Base-by-base conservation (phyloP, 305 asterid genomes). In the Lippia alba region DNA sequence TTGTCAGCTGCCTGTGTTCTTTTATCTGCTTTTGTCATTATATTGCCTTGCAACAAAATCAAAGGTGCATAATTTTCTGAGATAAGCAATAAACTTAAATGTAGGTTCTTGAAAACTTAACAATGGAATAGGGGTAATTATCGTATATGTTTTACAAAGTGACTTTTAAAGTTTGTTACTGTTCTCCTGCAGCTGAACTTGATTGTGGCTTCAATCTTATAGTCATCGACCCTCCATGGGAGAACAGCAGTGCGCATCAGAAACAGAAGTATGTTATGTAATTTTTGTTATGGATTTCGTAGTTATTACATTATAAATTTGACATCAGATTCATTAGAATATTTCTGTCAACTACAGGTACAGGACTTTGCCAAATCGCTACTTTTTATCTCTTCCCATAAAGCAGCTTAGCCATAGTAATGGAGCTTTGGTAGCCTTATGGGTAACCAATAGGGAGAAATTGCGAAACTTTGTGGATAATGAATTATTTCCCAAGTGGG, bases 161-260 rank as follows among this genome's bases (percentile, higher is more conserved):
- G 50, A 41, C 61, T 12, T 36, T 36, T 62, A 18, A 60, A 45
- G 58, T 67, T 69, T 55, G 18, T 56, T 57, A 15, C 79, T 76
- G 53, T 56, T 71, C 77, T 63, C 33, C 79, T 72, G 83, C 94
- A 93, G 96, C 85, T 78, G 84, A 86, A 61, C 78, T 94, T 58
- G 90, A 85, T 44, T 5, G 75, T 39, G 96, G 99, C 71, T 94
- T 89, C 84, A 94, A 89, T 80, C 87, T 94, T 61, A 88, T 94
- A 73, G 81, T 91, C 81, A 82, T 91, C 39, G 99, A 94, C 74
- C 99, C 97, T 56, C 99, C 99, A 32, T 94, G 99, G 99, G 99
- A 94, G 79, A 94, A 94, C 70, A 76, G 97, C 82, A 91, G 97
- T 66, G 99, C 96, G 18, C 90, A 64, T 72, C 99, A 91, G 87